A percentile compares a stretch with the other conserved stretches of the same genome.
Conservation (phyloP, 2,329 filamentous ascomycete genomes). For the Madurella fahalii region DNA sequence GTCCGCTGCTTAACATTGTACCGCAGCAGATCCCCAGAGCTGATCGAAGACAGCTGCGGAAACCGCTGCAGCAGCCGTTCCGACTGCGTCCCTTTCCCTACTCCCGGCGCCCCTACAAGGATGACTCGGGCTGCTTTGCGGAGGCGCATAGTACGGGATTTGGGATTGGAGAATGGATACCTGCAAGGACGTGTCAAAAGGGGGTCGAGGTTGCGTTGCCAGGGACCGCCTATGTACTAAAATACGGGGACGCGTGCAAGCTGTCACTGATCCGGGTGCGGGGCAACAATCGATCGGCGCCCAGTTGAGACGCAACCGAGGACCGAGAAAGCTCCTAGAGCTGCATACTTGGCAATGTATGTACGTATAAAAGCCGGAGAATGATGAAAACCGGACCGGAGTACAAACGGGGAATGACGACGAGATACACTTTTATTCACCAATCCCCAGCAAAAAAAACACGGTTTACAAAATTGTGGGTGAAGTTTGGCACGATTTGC, state of each 20-base stretch:
- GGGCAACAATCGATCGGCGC: slow-evolving; percentile 17
- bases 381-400: too few species aligned
- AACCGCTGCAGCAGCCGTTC: slow-evolving; percentile 83
- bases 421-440: too few species aligned
- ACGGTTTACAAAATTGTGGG: not conserved
- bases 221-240: not conserved
- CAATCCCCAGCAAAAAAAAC: not conserved
- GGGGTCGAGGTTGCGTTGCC: not conserved
- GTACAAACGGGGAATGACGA: too few species aligned
- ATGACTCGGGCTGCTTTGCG: slow-evolving; percentile 85
- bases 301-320: slow-evolving; percentile 20
- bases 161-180: not conserved
- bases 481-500: not conserved
- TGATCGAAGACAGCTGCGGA: slow-evolving; percentile 84
- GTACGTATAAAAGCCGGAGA: too few species aligned
- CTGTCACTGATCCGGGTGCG: slow-evolving; percentile 17
- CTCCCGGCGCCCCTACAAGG: slow-evolving; percentile 90
- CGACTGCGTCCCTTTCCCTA: slow-evolving; percentile 94
- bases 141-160: slow-evolving; percentile 54
- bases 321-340: slow-evolving; percentile 15
- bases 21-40: slow-evolving; percentile 86
- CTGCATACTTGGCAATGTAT: slow-evolving; percentile 6
- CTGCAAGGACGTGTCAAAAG: not conserved
- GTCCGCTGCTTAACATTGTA: slow-evolving; percentile 89
- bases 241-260: slow-evolving; percentile 1